phyloP scores from a whole-genome alignment of 176 grass and related monocot genomes.

The Saccharum officinarum region DNA sequence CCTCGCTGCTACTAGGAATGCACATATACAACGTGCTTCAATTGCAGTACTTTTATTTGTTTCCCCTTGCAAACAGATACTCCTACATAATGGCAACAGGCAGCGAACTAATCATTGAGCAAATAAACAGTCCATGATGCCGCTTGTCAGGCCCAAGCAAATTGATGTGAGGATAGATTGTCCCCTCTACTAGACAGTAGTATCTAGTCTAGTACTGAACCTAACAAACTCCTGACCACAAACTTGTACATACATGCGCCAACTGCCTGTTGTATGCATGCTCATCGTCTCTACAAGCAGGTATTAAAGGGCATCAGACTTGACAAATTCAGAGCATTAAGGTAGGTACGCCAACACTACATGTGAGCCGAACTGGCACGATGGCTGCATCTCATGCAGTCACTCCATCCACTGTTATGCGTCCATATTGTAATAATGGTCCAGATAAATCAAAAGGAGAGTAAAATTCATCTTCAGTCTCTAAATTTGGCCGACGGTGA shows the following conservation, averaged over 20 bases:
- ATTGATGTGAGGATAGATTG: neutral
- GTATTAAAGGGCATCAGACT: neutral
- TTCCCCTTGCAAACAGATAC: neutral
- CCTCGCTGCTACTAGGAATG: neutral
- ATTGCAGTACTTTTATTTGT: neutral
- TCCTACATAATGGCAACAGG: neutral
- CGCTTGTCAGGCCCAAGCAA: neutral
- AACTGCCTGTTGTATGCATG: neutral
- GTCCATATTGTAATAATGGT: no score
- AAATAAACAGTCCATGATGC: neutral
- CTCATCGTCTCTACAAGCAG: neutral
- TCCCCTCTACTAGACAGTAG: neutral
- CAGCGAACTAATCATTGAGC: neutral
- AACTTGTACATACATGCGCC: neutral
- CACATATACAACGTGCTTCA: neutral
- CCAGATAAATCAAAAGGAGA: no score
- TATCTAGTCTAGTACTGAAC: neutral
- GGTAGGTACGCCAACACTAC: neutral
- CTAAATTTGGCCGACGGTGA: no score
- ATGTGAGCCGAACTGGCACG: slow-evolving; percentile 11
- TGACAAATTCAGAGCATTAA: neutral
- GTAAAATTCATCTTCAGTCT: no score
- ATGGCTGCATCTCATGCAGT: neutral
- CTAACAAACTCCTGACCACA: slow-evolving; percentile 1
- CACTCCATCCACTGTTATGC: neutral